Conservation (phyloP, 805 yeast genomes). For the Metschnikowia cubensis region DNA sequence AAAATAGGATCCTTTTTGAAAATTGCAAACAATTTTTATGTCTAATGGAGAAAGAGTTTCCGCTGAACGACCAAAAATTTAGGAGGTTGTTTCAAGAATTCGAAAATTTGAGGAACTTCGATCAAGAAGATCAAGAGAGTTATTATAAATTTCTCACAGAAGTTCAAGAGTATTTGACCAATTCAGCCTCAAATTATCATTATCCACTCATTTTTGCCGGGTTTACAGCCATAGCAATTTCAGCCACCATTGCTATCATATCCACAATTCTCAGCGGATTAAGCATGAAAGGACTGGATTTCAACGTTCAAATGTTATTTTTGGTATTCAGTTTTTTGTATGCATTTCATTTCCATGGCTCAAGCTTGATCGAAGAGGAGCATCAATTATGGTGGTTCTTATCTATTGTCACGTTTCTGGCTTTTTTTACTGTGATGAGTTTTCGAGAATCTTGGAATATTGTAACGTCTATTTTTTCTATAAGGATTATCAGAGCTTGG, state of each 20-base stretch:
- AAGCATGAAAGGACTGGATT: neutral
- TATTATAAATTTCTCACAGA: constrained; percentile 36
- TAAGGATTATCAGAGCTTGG: constrained; percentile 76
- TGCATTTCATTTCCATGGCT: constrained; percentile 78
- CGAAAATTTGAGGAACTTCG: constrained; percentile 3
- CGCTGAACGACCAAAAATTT: constrained; percentile 11
- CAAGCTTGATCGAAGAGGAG: constrained; percentile 82
- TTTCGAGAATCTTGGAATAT: constrained; percentile 2
- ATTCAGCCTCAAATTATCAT: constrained; percentile 71
- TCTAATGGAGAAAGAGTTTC: constrained; percentile 41
- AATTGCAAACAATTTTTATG: constrained; percentile 56
- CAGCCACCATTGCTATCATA: neutral
- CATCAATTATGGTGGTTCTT: constrained; percentile 91
- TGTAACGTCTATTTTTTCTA: constrained; percentile 24
- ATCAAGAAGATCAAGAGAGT: constrained; percentile 14
- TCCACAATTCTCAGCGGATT: neutral
- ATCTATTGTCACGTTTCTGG: constrained; percentile 15
- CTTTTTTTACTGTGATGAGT: constrained; percentile 9
- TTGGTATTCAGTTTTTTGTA: constrained; percentile 38
- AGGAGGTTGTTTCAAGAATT: constrained; percentile 15
- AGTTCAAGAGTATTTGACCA: constrained; percentile 50
- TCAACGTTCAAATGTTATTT: constrained; percentile 5
- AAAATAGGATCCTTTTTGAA: constrained; percentile 40
- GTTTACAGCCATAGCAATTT: constrained; percentile 7
- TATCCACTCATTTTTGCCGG: constrained; percentile 42